A percentile compares a stretch with the other conserved stretches of the same genome.
phyloP scores from a whole-genome alignment of 2,329 filamentous ascomycete genomes.

The Talaromyces sp. region DNA sequence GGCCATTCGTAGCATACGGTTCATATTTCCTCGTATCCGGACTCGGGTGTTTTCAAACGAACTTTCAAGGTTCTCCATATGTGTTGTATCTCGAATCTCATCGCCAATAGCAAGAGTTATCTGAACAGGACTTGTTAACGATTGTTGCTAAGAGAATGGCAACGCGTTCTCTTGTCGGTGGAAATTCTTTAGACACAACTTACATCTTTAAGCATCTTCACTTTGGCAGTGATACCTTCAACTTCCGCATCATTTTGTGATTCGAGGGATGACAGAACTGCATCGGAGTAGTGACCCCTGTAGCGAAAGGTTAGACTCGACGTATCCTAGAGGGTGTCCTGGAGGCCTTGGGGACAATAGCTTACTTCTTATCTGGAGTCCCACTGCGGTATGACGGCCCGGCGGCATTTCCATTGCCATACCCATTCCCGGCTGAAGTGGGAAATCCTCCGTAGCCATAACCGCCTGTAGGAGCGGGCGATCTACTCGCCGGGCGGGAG shows the following conservation, averaged over 20 bases:
- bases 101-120: slow-evolving; percentile 92
- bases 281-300: slow-evolving; percentile 89
- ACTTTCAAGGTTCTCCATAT: slow-evolving; percentile 93
- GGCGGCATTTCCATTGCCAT: slow-evolving; percentile 28
- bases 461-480: slow-evolving; percentile 54
- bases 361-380: slow-evolving; percentile 71
- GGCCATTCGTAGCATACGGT: slow-evolving; percentile 94
- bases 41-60: slow-evolving; percentile 83
- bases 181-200: slow-evolving; percentile 36
- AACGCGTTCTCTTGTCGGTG: neutral
- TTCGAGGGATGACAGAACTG: slow-evolving; percentile 89
- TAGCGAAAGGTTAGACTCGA: slow-evolving; percentile 10
- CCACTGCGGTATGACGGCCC: slow-evolving; percentile 57
- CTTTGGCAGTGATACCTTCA: slow-evolving; percentile 87
- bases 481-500: slow-evolving; percentile 45
- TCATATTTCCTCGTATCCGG: slow-evolving; percentile 89
- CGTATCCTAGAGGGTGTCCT: neutral
- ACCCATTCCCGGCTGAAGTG: slow-evolving; percentile 26
- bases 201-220: slow-evolving; percentile 85
- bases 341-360: slow-evolving; percentile 4
- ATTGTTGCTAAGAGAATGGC: neutral
- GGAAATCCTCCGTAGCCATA: slow-evolving; percentile 46
- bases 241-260: slow-evolving; percentile 92
- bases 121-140: slow-evolving; percentile 47
- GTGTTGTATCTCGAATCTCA: slow-evolving; percentile 88